phyloP scores from a whole-genome alignment of 2,329 filamentous ascomycete species.

The Colletotrichum sp. region DNA sequence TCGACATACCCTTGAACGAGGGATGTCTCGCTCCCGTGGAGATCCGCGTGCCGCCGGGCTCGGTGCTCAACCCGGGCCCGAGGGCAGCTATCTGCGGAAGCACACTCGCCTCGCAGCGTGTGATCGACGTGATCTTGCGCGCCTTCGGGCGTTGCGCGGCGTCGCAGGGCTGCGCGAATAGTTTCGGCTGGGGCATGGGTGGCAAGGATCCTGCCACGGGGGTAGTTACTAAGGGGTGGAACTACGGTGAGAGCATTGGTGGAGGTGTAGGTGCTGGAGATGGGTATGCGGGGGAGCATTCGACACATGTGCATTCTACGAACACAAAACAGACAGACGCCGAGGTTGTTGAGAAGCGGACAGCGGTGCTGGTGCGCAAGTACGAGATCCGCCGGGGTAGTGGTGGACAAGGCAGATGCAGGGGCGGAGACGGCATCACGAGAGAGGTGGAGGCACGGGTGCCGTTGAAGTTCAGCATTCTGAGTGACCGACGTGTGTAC shows the following conservation, averaged over 20 bases:
- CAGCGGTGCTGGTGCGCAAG: constrained; percentile 35
- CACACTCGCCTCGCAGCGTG: constrained; percentile 48
- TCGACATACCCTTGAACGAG: constrained; percentile 43
- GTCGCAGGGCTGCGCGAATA: constrained; percentile 36
- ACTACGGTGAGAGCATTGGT: constrained; percentile 37
- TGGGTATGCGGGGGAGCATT: constrained; percentile 30
- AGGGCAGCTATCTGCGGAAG: constrained; percentile 59
- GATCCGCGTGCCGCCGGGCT: constrained; percentile 34
- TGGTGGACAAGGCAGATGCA: constrained; percentile 34
- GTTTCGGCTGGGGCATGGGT: constrained; percentile 39
- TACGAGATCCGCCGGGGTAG: constrained; percentile 32
- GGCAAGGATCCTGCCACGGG: constrained; percentile 31
- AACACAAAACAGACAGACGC: constrained; percentile 37
- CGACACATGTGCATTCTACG: constrained; percentile 35
- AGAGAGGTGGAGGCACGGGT: constrained; percentile 39
- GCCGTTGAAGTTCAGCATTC: constrained; percentile 36
- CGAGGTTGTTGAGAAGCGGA: constrained; percentile 39
- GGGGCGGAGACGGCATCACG: constrained; percentile 37
- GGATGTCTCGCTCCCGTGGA: constrained; percentile 40
- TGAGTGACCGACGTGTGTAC: constrained; percentile 39
- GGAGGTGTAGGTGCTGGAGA: constrained; percentile 38
- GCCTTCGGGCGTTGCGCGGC: constrained; percentile 31
- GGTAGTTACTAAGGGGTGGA: constrained; percentile 23
- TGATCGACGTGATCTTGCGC: constrained; percentile 36
- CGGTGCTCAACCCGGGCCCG: constrained; percentile 37